A percentile compares a stretch with the other conserved stretches of the same genome.
These are phyloP conservation scores for Fusarium domesticum DNA, from an alignment of 2,329 filamentous ascomycete genomes.

Conservation along the genomic window DNA sequence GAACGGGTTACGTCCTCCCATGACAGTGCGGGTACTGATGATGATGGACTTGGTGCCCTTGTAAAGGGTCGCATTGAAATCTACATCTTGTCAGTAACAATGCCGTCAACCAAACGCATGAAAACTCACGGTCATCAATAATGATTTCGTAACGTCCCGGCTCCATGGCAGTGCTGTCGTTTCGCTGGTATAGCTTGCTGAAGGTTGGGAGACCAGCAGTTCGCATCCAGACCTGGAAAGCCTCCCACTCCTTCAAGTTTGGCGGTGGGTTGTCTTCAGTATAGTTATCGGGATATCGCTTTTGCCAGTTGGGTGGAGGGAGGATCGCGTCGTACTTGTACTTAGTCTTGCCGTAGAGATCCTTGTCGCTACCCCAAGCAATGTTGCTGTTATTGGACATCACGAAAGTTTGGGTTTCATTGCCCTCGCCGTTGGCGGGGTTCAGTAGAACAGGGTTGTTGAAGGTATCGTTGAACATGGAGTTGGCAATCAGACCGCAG, in stretches of 20 bases:
- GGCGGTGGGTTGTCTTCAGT: conserved; percentile 63
- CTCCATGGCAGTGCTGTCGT: conserved; percentile 66
- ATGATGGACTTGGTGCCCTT: conserved; percentile 87
- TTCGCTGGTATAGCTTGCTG: conserved; percentile 86
- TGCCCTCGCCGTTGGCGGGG: conserved; percentile 31
- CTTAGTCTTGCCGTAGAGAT: conserved; percentile 69
- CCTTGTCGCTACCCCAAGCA: conserved; percentile 80
- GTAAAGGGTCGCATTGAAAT: conserved; percentile 75
- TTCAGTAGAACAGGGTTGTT: conserved; percentile 61
- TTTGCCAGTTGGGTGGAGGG: conserved; percentile 83
- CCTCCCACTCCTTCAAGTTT: conserved; percentile 70
- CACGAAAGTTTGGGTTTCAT: conserved; percentile 54
- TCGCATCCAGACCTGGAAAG: conserved; percentile 98
- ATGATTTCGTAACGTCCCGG: conserved; percentile 72
- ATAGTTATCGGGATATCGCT: conserved; percentile 69
- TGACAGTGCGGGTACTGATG: conserved; percentile 84
- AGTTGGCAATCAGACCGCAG: conserved; percentile 94
- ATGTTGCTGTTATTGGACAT: conserved; percentile 77
- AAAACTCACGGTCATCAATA: conserved; percentile 70
- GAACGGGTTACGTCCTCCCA: conserved; percentile 94
- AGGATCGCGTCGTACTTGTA: conserved; percentile 65
- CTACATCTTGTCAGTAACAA: conserved; percentile 43
- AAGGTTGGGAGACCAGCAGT: conserved; percentile 92
- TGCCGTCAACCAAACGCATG: not conserved
- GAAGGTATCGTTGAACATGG: conserved; percentile 93